phyloP scores from a whole-genome alignment of 2,329 filamentous ascomycete genomes.

The Rhynchosporium agropyri region DNA sequence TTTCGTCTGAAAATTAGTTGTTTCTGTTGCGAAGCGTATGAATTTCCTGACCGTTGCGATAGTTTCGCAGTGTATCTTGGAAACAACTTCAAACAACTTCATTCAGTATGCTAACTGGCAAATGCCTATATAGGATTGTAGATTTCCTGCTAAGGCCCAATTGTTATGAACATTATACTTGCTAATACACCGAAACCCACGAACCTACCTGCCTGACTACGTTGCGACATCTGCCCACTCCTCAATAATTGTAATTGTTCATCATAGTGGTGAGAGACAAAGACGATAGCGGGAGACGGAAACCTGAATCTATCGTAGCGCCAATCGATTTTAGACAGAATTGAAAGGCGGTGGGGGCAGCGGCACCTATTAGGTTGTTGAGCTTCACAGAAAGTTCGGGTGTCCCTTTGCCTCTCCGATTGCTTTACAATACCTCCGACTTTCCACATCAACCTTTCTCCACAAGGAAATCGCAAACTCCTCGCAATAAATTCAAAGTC shows the following conservation, averaged over 20 bases:
- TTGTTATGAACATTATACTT: too few species aligned
- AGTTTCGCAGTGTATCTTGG: too few species aligned
- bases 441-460: background rate
- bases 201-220: background rate
- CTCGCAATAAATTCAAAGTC: background rate
- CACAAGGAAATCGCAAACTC: background rate
- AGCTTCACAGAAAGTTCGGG: constrained; percentile 13
- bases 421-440: constrained; percentile 8
- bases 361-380: background rate
- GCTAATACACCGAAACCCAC: too few species aligned
- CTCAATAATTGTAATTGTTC: background rate
- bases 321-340: background rate
- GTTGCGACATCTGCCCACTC: background rate
- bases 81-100: too few species aligned
- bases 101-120: too few species aligned
- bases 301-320: constrained; percentile 12
- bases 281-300: constrained; percentile 10
- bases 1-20: too few species aligned
- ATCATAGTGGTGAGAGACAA: background rate
- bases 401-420: constrained; percentile 12
- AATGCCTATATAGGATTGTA: too few species aligned
- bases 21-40: too few species aligned
- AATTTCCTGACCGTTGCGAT: too few species aligned
- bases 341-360: constrained; percentile 17
- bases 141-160: too few species aligned